A percentile compares a stretch with the other conserved stretches of the same genome.
These are phyloP conservation scores for Diaporthe longicolla DNA, from an alignment of 2,329 filamentous ascomycete species.

Conservation along the genomic window DNA sequence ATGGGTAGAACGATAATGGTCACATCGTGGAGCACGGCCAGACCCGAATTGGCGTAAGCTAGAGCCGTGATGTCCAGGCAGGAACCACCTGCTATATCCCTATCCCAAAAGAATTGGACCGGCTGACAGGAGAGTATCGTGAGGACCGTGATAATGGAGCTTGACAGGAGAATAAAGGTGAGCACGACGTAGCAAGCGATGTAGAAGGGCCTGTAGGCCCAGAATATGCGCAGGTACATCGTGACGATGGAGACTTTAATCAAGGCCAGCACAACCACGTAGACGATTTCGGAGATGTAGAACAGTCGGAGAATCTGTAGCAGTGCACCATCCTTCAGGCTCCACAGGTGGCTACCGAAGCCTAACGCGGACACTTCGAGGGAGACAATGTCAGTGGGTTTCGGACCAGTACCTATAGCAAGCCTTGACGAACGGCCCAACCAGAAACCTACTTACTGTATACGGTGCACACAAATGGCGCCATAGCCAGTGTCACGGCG, in stretches of 20 bases:
- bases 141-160: slow-evolving; percentile 31
- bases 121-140: slow-evolving; percentile 44
- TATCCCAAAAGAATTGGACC: slow-evolving; percentile 41
- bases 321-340: slow-evolving; percentile 39
- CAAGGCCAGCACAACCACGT: slow-evolving; percentile 39
- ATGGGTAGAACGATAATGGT: slow-evolving; percentile 40
- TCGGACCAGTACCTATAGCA: background rate
- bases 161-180: slow-evolving; percentile 38
- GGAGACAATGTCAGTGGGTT: background rate
- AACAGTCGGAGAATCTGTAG: slow-evolving; percentile 37
- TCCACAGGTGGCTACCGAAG: slow-evolving; percentile 41
- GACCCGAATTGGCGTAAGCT: slow-evolving; percentile 40
- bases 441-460: slow-evolving; percentile 33
- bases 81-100: slow-evolving; percentile 28
- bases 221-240: slow-evolving; percentile 42
- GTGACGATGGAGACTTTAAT: slow-evolving; percentile 40
- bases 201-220: slow-evolving; percentile 37
- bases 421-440: background rate
- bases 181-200: slow-evolving; percentile 37
- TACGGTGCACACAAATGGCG: slow-evolving; percentile 14
- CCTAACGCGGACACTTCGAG: slow-evolving; percentile 37
- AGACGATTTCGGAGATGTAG: slow-evolving; percentile 42
- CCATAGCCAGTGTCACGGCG: slow-evolving; percentile 20
- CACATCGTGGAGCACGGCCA: slow-evolving; percentile 39
- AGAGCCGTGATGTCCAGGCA: slow-evolving; percentile 40